A percentile compares a stretch with the other conserved stretches of the same genome.
Evolutionary conservation across 2,329 filamentous ascomycete genomes (phyloP).

Genomic region (Alternaria novae-zelandiae): DNA sequence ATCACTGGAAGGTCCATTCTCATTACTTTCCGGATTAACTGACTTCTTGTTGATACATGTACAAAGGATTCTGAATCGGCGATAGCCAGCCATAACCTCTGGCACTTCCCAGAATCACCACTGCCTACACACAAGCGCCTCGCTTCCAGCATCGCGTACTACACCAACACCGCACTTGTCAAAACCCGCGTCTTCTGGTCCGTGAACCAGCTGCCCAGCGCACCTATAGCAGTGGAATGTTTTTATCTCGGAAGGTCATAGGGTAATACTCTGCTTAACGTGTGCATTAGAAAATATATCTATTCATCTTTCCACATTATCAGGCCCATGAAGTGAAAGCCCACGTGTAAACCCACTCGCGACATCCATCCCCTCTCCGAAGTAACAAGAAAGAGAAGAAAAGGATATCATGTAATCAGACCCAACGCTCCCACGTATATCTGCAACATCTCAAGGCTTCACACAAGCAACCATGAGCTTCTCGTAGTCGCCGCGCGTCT

Average conservation of each 20-base stretch:
- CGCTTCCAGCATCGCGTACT: not conserved
- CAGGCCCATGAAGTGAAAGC: not conserved
- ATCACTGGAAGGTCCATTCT: not conserved
- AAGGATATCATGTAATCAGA: conserved; percentile 3
- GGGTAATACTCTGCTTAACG: not conserved
- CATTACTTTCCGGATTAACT: not conserved
- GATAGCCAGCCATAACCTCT: not conserved
- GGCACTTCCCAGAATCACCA: not conserved
- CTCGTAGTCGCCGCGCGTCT: conserved; percentile 87
- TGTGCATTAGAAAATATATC: not conserved
- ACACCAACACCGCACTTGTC: not conserved
- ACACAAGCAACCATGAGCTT: conserved; percentile 73
- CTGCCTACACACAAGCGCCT: not conserved
- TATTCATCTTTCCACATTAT: not conserved
- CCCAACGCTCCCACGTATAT: not conserved
- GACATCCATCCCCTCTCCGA: not conserved
- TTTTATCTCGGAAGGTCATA: not conserved
- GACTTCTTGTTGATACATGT: not conserved
- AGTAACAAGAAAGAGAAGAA: not conserved
- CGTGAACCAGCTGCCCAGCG: not conserved
- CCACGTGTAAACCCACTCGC: not conserved
- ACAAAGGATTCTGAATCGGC: not conserved
- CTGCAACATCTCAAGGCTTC: conserved; percentile 30
- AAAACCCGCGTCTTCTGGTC: not conserved
- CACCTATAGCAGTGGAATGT: not conserved